A percentile compares a stretch with the other conserved stretches of the same genome.
Evolutionary conservation across 169 alveolate genomes (phyloP).

Genomic region (Plasmodium malariae): DNA sequence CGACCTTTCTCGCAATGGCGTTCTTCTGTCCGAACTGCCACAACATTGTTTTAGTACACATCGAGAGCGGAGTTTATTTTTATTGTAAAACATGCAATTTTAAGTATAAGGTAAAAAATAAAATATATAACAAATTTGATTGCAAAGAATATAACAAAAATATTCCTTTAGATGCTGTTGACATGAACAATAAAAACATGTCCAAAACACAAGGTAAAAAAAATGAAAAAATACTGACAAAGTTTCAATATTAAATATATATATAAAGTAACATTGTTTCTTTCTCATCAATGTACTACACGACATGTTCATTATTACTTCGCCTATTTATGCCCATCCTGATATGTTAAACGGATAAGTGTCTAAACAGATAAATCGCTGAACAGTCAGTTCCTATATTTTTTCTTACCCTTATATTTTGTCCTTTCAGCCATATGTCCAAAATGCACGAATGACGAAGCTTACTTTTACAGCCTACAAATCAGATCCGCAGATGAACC

Average conservation of each 20-base stretch:
- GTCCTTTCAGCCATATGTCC: conserved; percentile 85
- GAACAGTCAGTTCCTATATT: too few species aligned
- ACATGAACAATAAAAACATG: conserved; percentile 67
- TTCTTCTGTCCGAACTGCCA: conserved; percentile 82
- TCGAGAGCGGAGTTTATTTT: conserved; percentile 64
- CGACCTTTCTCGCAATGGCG: conserved; percentile 58
- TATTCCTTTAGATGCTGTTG: conserved; percentile 72
- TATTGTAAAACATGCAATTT: conserved; percentile 68
- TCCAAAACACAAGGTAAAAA: conserved; percentile 74
- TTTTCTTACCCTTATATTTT: too few species aligned
- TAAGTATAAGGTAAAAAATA: conserved; percentile 61
- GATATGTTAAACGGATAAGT: too few species aligned
- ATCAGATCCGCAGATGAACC: conserved; percentile 90
- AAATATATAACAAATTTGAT: conserved; percentile 61
- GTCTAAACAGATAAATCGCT: too few species aligned
- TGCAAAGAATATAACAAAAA: conserved; percentile 38
- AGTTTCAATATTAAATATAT: too few species aligned
- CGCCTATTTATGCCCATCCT: too few species aligned
- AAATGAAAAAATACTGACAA: not conserved
- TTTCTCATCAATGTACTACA: too few species aligned
- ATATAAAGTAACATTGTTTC: too few species aligned
- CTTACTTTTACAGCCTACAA: conserved; percentile 87
- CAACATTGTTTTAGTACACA: conserved; percentile 65
- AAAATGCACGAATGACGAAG: conserved; percentile 85
- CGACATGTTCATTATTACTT: too few species aligned